Evolutionary conservation across 208 protist genomes (phyloP).

Genomic region (Crithidia sp.): DNA sequence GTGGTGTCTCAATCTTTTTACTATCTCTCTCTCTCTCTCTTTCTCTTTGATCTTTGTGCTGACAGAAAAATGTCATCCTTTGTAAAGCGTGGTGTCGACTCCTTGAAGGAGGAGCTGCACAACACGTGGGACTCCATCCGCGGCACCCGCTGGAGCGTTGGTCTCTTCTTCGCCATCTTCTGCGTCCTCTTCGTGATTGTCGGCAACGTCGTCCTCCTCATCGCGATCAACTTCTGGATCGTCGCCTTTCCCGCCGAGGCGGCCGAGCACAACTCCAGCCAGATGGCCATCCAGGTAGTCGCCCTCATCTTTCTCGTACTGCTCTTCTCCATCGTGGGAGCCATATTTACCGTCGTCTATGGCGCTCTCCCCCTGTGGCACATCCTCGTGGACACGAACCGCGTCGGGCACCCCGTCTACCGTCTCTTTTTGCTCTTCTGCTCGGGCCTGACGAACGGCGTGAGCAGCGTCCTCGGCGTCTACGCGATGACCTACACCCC

Average conservation of each 20-base stretch:
- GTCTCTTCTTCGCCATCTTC: slow-evolving; percentile 69
- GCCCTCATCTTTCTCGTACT: slow-evolving; percentile 55
- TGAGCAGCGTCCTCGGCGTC: slow-evolving; percentile 57
- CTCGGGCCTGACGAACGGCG: slow-evolving; percentile 67
- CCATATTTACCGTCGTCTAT: slow-evolving; percentile 46
- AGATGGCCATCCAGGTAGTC: slow-evolving; percentile 81
- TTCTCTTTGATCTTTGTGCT: neutral
- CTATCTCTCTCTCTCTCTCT: neutral
- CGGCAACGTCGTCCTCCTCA: slow-evolving; percentile 79
- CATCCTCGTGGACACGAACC: slow-evolving; percentile 59
- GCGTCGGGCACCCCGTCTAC: slow-evolving; percentile 52
- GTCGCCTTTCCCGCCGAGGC: slow-evolving; percentile 45
- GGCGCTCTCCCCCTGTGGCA: slow-evolving; percentile 51
- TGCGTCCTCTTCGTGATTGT: slow-evolving; percentile 71
- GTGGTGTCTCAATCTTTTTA: neutral
- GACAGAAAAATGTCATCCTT: slow-evolving; percentile 7
- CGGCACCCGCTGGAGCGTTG: slow-evolving; percentile 28
- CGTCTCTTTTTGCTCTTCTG: slow-evolving; percentile 76
- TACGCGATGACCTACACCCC: slow-evolving; percentile 80
- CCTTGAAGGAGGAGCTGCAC: slow-evolving; percentile 37
- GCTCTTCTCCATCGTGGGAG: slow-evolving; percentile 42
- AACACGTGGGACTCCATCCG: slow-evolving; percentile 47
- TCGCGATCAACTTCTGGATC: slow-evolving; percentile 83
- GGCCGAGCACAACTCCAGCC: slow-evolving; percentile 46
- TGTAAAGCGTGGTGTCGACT: slow-evolving; percentile 8